phyloP scores from a whole-genome alignment of 139 green algal species.

The Chlamydomonas asymmetrica region DNA sequence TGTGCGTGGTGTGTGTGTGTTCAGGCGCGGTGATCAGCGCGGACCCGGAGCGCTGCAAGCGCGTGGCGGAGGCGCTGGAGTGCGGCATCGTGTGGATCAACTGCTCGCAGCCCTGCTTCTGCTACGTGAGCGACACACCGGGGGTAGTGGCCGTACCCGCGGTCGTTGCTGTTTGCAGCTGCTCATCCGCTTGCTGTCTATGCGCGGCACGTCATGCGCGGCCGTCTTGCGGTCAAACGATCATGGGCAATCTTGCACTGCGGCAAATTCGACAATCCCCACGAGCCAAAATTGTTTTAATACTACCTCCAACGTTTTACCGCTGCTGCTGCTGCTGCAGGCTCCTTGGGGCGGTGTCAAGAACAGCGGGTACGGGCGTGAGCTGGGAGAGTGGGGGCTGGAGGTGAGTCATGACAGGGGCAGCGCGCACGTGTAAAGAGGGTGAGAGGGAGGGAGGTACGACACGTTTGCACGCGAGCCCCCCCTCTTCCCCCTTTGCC shows the following conservation, averaged over 20 bases:
- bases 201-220: not conserved
- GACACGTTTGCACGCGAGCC: too few species aligned
- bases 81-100: slow-evolving; percentile 88
- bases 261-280: not conserved
- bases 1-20: too few species aligned
- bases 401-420: too few species aligned
- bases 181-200: too few species aligned
- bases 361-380: slow-evolving; percentile 75
- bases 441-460: too few species aligned
- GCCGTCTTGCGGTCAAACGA: too few species aligned
- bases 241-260: too few species aligned
- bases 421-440: too few species aligned
- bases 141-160: not conserved
- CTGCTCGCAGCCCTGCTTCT: slow-evolving; percentile 90
- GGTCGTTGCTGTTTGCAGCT: too few species aligned
- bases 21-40: slow-evolving; percentile 73
- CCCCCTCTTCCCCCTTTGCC: too few species aligned
- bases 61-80: slow-evolving; percentile 69
- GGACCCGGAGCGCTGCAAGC: slow-evolving; percentile 56
- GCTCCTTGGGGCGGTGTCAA: slow-evolving; percentile 85
- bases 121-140: slow-evolving; percentile 40
- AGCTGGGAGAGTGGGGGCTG: slow-evolving; percentile 80
- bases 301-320: not conserved
- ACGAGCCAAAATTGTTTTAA: not conserved
- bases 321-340: slow-evolving; percentile 30